Evolutionary conservation across 2,329 filamentous ascomycete genomes (phyloP), one percentile per base, ranked within the genome.

Genomic region (Aspergillus latus): DNA sequence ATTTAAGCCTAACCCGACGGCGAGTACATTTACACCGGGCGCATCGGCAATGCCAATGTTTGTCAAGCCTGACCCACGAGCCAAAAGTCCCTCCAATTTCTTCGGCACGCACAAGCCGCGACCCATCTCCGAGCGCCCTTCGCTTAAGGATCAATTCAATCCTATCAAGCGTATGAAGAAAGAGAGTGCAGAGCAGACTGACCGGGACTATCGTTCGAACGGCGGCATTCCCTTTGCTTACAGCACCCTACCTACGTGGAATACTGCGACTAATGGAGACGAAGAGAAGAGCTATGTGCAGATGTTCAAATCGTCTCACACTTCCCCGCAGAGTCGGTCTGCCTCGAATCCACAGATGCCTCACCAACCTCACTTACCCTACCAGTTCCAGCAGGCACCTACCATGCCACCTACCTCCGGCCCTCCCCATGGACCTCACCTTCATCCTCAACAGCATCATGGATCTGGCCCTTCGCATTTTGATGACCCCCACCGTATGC

Each of bases 201-300:
- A 76, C 2, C 81, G 82, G 64, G 85, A 88, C 60, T 92, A 87
- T 79, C 81, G 85, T 36, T 83, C 86, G 56, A 96, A 94, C 67
- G 88, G 87, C 46, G 92, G 91, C n/a, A 84, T 97, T 52, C 88
- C 88, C 37, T 88, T 88, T 29, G 87, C 93, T 3, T 97, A 88
- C 73, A 88, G 91, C 65, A 97, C 94, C 1, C 79, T 82, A 9
- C 92, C 92, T 0, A 92, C 88, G 0, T 99, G 94, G 93, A 86
- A 88, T 59, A 84, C 86, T 58, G 76, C 86, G 26, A 77, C 84
- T 48, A 44, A 42, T n/a, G 85, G 87, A 16, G 88, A 90, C 62
- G 80, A 84, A 43, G 89, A 95, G 62, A 90, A 89, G 66, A 89
- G 85, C 0, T 96, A 92, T 72, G 83, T 85, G 49, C 85, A 93